Conservation (phyloP, 495 filamentous ascomycete species). For the Aspergillus panamensis region DNA sequence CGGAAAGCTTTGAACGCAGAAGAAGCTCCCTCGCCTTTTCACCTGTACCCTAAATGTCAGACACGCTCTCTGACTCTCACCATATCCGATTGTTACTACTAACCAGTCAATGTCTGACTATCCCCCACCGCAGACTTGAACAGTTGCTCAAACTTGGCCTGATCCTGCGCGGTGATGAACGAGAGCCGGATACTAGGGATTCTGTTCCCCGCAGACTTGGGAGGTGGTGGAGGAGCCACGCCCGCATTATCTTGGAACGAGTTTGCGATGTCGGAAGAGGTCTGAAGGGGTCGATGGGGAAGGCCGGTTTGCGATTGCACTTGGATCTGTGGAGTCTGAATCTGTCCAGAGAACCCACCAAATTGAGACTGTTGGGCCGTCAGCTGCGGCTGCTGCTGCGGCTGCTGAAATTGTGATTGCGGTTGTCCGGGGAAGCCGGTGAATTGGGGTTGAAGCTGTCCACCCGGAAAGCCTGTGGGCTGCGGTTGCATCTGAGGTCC, state of each 20-base stretch:
- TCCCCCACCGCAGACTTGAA: slow-evolving; percentile 95
- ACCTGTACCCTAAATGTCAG: slow-evolving; percentile 38
- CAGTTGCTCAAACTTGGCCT: slow-evolving; percentile 95
- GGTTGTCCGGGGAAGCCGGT: slow-evolving; percentile 54
- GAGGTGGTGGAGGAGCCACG: slow-evolving; percentile 50
- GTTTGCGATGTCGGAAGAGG: slow-evolving; percentile 81
- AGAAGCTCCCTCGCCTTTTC: slow-evolving; percentile 89
- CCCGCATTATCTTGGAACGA: slow-evolving; percentile 60
- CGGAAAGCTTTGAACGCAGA: slow-evolving; percentile 79
- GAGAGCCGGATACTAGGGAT: slow-evolving; percentile 96
- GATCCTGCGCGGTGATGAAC: slow-evolving; percentile 92
- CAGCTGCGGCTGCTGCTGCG: background rate
- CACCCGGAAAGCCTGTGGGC: slow-evolving; percentile 56
- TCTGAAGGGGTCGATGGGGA: slow-evolving; percentile 49
- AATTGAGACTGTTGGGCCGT: slow-evolving; percentile 37
- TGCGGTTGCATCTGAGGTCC: slow-evolving; percentile 50
- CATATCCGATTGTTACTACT: slow-evolving; percentile 10
- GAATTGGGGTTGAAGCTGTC: slow-evolving; percentile 60
- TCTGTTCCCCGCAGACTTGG: slow-evolving; percentile 51
- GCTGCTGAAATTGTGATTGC: slow-evolving; percentile 13
- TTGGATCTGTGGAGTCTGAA: slow-evolving; percentile 48
- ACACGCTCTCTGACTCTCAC: background rate
- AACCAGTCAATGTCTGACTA: slow-evolving; percentile 79
- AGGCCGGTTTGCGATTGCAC: slow-evolving; percentile 41
- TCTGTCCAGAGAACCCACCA: slow-evolving; percentile 39